These are phyloP conservation scores for Diutina ranongensis DNA, from an alignment of 1,139 yeast species.

Conservation along the genomic window DNA sequence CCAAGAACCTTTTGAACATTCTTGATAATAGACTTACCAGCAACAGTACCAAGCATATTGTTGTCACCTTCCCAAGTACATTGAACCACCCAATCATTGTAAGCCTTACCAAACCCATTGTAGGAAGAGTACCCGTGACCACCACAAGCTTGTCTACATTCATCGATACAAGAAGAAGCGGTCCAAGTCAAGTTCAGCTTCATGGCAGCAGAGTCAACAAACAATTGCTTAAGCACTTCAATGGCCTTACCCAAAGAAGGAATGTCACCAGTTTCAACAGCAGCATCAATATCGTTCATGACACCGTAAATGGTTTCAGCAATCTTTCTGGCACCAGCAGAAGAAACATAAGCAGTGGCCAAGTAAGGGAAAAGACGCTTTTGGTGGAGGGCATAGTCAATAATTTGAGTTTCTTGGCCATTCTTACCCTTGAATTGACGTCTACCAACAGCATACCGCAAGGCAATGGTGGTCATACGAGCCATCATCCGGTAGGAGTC, in stretches of 20 bases:
- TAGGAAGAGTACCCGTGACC: slow-evolving; percentile 14
- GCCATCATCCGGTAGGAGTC: slow-evolving; percentile 78
- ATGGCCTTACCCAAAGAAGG: slow-evolving; percentile 27
- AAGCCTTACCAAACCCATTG: slow-evolving; percentile 12
- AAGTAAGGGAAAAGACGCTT: slow-evolving; percentile 12
- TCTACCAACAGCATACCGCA: slow-evolving; percentile 82
- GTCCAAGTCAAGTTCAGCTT: slow-evolving; percentile 13
- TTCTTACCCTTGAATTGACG: slow-evolving; percentile 46
- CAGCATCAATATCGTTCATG: slow-evolving; percentile 10
- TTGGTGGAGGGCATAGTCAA: slow-evolving; percentile 13
- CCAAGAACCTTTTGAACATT: slow-evolving; percentile 17
- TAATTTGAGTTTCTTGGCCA: slow-evolving; percentile 11
- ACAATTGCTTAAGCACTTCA: slow-evolving; percentile 14
- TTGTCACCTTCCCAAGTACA: slow-evolving; percentile 15
- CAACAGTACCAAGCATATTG: slow-evolving; percentile 13
- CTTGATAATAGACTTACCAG: slow-evolving; percentile 11
- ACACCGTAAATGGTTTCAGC: slow-evolving; percentile 10
- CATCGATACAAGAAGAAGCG: slow-evolving; percentile 11
- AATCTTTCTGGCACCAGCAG: slow-evolving; percentile 10
- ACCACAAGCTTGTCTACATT: slow-evolving; percentile 13
- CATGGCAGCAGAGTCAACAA: slow-evolving; percentile 12
- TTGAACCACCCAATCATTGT: slow-evolving; percentile 14
- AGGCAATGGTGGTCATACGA: slow-evolving; percentile 71
- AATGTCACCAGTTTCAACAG: slow-evolving; percentile 10
- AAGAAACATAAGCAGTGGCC: slow-evolving; percentile 11